Conservation (phyloP, 306 rosid genomes). For the Castanea crenata region DNA sequence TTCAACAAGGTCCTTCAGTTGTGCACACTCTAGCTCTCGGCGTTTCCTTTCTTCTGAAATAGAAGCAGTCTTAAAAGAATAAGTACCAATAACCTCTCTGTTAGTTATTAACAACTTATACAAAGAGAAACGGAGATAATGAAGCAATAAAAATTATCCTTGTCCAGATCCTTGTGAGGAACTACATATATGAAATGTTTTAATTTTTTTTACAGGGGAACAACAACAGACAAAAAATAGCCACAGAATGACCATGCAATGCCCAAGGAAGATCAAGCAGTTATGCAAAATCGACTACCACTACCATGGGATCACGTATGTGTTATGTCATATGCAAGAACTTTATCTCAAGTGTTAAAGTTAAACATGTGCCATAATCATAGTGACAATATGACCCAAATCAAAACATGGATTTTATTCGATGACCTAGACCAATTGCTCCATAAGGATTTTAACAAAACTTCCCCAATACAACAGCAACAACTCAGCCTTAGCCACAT, state of each 20-base stretch:
- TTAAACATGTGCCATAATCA: not conserved
- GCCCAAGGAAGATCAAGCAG: not conserved
- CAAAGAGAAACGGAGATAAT: not conserved
- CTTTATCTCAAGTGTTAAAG: not conserved
- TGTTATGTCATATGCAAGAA: not conserved
- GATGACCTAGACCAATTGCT: not conserved
- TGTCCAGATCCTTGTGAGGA: not conserved
- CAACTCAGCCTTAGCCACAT: too few species aligned
- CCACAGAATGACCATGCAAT: too few species aligned
- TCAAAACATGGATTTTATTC: not conserved
- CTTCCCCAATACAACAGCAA: too few species aligned
- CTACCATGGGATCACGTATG: not conserved
- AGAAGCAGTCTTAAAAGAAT: slow-evolving; percentile 20
- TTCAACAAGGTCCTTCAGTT: slow-evolving; percentile 70
- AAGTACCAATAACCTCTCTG: not conserved
- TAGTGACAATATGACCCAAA: not conserved
- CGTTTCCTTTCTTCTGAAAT: slow-evolving; percentile 67
- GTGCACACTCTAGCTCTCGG: slow-evolving; percentile 57
- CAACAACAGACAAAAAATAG: too few species aligned
- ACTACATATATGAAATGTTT: not conserved
- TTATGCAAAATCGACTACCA: not conserved
- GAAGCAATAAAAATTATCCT: not conserved
- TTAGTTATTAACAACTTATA: not conserved
- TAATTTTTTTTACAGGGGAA: not conserved
- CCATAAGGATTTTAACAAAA: not conserved